These are phyloP conservation scores for Diutina pseudorugosa DNA, from an alignment of 1,139 yeast genomes.

Conservation along the genomic window DNA sequence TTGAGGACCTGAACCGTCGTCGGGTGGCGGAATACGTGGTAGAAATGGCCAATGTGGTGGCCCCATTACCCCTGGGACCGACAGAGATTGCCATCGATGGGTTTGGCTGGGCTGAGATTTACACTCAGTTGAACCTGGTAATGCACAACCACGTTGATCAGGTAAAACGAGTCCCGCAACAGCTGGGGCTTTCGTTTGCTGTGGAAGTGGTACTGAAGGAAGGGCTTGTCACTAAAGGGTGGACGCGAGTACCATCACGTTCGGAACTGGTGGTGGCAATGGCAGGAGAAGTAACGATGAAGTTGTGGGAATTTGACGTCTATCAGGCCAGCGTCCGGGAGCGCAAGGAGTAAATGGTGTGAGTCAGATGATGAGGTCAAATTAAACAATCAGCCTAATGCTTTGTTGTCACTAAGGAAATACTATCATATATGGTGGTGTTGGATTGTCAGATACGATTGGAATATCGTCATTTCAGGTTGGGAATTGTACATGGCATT, in stretches of 20 bases:
- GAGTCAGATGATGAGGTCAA: too few species aligned
- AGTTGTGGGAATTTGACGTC: not conserved
- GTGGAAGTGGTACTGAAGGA: not conserved
- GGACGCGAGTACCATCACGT: not conserved
- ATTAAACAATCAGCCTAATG: too few species aligned
- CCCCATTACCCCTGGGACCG: conserved; percentile 7
- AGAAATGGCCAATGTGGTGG: conserved; percentile 17
- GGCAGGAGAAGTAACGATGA: not conserved
- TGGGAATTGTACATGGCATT: too few species aligned
- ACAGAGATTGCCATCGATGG: conserved; percentile 15
- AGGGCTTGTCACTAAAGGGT: not conserved
- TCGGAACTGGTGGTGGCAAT: too few species aligned
- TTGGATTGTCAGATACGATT: too few species aligned
- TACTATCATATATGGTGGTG: too few species aligned
- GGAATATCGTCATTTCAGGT: too few species aligned
- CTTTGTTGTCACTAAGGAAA: too few species aligned
- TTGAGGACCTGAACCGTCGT: conserved; percentile 12
- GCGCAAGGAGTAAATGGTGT: too few species aligned
- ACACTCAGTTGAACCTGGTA: conserved; percentile 19
- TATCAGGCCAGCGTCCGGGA: not conserved
- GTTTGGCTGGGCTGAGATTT: conserved; percentile 22
- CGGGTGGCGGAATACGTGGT: conserved; percentile 15
- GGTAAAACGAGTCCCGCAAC: conserved; percentile 8
- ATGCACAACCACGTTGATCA: conserved; percentile 22
- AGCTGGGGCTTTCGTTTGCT: not conserved